Evolutionary conservation across 805 yeast species (phyloP), one percentile per base, ranked within the genome.

Genomic region (Candida multigemmis): DNA sequence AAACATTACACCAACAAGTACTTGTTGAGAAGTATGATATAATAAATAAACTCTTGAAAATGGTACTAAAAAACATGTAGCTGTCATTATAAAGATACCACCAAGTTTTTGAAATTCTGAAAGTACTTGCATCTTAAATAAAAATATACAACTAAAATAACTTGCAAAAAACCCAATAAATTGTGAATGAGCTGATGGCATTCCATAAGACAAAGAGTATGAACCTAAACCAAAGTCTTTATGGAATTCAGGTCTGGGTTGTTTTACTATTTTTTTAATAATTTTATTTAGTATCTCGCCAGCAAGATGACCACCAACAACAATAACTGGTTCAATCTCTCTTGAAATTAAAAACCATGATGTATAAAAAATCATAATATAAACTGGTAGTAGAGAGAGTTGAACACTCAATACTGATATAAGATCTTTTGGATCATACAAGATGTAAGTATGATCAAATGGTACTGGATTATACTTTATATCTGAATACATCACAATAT

Each of bases 161-260:
- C 68, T 58, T n/a, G 73, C 67, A 36, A 80, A 75, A 47, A 75
- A 91, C 2, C 94, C 93, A 86, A 89, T 81, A 51, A 87, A 91
- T 55, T 89, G 98, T 0, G 95, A 75, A 53, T 89, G 98, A 1
- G 98, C 96, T 28, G 87, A 76, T 1, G 98, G 98, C 96, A 89
- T 89, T 0, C 98, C 98, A 48, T 78, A 86, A 1, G 80, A 76
- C 36, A 80, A 65, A 32, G 72, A 51, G 23, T 46, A 46, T 14
- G 58, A 65, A 14, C 40, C 73, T 23, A 59, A 46, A 5, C 68
- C 68, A 28, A 62, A 62, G 21, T 53, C 57, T 30, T 50, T 52
- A 37, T 62, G 68, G 42, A 61, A 61, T 5, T 59, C 68, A 6
- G 98, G 98, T 35, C 98, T 65, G 13, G 83, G 78, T 44, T 81